phyloP scores from a whole-genome alignment of 495 filamentous ascomycete species.

The Pseudoneurospora amorphoporcata region DNA sequence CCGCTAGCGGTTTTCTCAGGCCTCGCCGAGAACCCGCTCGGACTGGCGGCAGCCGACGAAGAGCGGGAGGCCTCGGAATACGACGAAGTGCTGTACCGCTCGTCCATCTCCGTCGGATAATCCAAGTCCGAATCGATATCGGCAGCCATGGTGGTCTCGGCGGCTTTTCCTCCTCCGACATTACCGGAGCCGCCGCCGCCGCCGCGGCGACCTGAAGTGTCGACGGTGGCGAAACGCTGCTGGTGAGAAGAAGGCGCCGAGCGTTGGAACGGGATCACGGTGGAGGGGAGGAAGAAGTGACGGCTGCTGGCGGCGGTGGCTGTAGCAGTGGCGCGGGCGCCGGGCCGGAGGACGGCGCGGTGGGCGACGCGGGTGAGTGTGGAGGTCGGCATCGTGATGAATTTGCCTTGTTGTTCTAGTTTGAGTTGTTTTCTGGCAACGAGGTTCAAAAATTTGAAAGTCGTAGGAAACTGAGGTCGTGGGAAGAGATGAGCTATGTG shows the following conservation, averaged over 20 bases:
- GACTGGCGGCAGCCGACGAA: not conserved
- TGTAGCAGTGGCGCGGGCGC: not conserved
- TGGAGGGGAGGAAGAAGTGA: not conserved
- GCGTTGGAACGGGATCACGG: not conserved
- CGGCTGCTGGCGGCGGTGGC: not conserved
- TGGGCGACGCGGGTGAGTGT: not conserved
- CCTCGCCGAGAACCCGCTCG: not conserved
- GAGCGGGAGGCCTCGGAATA: not conserved
- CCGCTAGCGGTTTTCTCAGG: not conserved
- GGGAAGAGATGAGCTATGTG: not conserved
- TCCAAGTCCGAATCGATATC: slow-evolving; percentile 21
- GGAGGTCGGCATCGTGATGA: not conserved
- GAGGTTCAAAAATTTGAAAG: not conserved
- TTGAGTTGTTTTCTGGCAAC: not conserved
- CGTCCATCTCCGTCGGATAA: slow-evolving; percentile 16
- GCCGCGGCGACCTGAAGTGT: not conserved
- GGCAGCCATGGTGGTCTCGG: slow-evolving; percentile 2
- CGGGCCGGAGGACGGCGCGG: not conserved
- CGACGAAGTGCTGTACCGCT: slow-evolving; percentile 2
- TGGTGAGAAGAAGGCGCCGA: not conserved
- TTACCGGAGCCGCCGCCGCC: not conserved
- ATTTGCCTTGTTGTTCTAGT: not conserved
- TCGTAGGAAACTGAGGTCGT: not conserved
- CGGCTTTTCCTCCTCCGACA: not conserved
- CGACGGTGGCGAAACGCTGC: not conserved